A percentile compares a stretch with the other conserved stretches of the same genome.
Evolutionary conservation across 768 basidiomycete genomes (phyloP).

Genomic region (Termitomyces sp.): DNA sequence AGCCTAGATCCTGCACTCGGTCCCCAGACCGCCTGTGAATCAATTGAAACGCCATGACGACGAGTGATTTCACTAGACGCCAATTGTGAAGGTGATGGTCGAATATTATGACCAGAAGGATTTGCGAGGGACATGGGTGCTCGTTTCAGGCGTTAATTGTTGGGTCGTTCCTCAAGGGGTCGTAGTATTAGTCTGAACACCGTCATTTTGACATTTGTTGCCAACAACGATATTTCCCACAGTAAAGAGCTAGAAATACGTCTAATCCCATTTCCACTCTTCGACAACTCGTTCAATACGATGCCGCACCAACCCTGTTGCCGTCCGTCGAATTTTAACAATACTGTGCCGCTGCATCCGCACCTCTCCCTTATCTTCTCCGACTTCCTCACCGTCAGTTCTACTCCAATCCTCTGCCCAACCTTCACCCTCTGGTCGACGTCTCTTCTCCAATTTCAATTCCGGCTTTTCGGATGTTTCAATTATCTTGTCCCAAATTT

Average conservation of each 20-base stretch:
- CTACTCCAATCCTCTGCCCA: slow-evolving; percentile 43
- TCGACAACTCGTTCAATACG: slow-evolving; percentile 64
- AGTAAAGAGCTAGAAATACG: slow-evolving; percentile 3
- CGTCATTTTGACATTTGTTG: neutral
- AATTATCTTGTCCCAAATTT: slow-evolving; percentile 53
- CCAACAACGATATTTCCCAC: slow-evolving; percentile 12
- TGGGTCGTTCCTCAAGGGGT: neutral
- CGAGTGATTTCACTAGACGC: slow-evolving; percentile 10
- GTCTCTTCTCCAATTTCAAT: slow-evolving; percentile 29
- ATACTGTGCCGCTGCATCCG: slow-evolving; percentile 42
- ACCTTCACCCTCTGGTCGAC: slow-evolving; percentile 31
- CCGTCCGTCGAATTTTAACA: slow-evolving; percentile 52
- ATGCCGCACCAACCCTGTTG: slow-evolving; percentile 60
- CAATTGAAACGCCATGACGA: slow-evolving; percentile 5
- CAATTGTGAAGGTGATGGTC: slow-evolving; percentile 13
- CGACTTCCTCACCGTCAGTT: slow-evolving; percentile 20
- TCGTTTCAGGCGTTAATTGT: slow-evolving; percentile 3
- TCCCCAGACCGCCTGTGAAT: slow-evolving; percentile 12
- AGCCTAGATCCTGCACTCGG: slow-evolving; percentile 11
- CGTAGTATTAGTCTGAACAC: neutral
- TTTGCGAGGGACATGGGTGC: slow-evolving; percentile 24
- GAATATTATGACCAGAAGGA: slow-evolving; percentile 21
- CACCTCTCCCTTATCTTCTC: slow-evolving; percentile 32
- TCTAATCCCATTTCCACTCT: slow-evolving; percentile 52
- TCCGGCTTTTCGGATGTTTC: slow-evolving; percentile 38